A percentile compares a stretch with the other conserved stretches of the same genome.
These are phyloP conservation scores for Neopestalotiopsis clavispora DNA, from an alignment of 2,329 filamentous ascomycete species.

Conservation along the genomic window DNA sequence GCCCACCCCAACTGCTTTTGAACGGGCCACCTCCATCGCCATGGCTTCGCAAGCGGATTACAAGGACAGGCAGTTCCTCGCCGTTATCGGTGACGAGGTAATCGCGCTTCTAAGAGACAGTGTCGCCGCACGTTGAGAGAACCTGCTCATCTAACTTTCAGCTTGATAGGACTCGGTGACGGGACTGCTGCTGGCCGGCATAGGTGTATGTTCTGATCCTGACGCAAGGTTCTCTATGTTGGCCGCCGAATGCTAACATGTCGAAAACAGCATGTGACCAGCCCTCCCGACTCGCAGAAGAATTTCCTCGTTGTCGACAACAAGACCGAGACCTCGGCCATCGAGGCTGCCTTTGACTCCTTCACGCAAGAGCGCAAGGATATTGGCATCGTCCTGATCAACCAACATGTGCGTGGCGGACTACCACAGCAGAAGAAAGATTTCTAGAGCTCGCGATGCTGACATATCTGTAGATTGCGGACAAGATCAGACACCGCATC, in stretches of 20 bases:
- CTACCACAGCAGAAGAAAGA: neutral
- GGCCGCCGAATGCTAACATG: slow-evolving; percentile 2
- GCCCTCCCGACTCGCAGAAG: slow-evolving; percentile 87
- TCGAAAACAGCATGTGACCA: slow-evolving; percentile 77
- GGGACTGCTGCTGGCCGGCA: slow-evolving; percentile 90
- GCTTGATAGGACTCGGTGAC: slow-evolving; percentile 84
- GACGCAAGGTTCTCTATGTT: neutral
- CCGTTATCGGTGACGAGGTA: slow-evolving; percentile 97
- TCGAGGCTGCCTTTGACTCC: slow-evolving; percentile 87
- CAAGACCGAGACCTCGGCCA: slow-evolving; percentile 88
- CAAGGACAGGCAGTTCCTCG: slow-evolving; percentile 92
- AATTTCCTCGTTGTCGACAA: slow-evolving; percentile 97
- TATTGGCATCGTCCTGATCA: slow-evolving; percentile 95
- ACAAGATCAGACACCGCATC: slow-evolving; percentile 88
- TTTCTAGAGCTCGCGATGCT: slow-evolving; percentile 18
- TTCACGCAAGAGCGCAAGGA: slow-evolving; percentile 93
- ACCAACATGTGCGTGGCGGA: slow-evolving; percentile 79
- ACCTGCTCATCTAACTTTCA: slow-evolving; percentile 17
- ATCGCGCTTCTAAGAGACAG: neutral
- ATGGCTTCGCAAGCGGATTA: slow-evolving; percentile 63
- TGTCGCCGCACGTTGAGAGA: neutral
- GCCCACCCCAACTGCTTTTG: neutral
- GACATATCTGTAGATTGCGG: slow-evolving; percentile 72
- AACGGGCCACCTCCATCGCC: slow-evolving; percentile 22
- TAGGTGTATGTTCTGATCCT: slow-evolving; percentile 67